Base-by-base conservation (phyloP, 148 eudicot species). In the Tetragonia tetragonoides region DNA sequence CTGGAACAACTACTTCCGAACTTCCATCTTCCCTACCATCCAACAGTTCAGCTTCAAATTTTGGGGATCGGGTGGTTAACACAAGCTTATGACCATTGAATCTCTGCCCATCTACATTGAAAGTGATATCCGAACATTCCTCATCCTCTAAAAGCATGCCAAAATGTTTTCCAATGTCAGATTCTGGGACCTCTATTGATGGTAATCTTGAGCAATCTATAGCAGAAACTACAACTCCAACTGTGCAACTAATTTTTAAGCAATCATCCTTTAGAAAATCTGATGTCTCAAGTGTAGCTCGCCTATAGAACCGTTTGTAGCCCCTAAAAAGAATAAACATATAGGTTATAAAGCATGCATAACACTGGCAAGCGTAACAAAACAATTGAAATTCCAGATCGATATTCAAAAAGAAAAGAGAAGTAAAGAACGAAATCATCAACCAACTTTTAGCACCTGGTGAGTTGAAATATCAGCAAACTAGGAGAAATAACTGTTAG, bases 231-330 rank as follows among this genome's bases (percentile, higher is more conserved):
- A 82, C 84, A 57, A 82, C 84, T 38, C 84, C 84, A 68, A 82
- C 84, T 14, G 84, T 82, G 63, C 84, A 83, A n/a, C 72, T 76
- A 65, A 83, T 79, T 72, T 64, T 83, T 59, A 83, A 67, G 80
- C 86, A 83, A 68, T 83, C 86, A 67, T 82, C 84, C 81, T 82
- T 82, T 59, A 82, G 78, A 78, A 66, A 82, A 78, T 78, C 81
- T 42, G 84, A 82, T 37, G 62, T 44, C 77, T 83, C 86, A 56
- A 83, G 81, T 42, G 68, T 28, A 10, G 78, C 74, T 66, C 86
- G 74, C 74, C 83, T 56, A 47, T 75, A 83, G 51, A 83, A 83
- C 34, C 86, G 80, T 68, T 83, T 83, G 73, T 83, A 83, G n/a
- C 86, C 86, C 86, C 86, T 83, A 65, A 3, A 20, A 61, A 65